Evolutionary conservation across 163 green algal species (phyloP), one percentile per base, ranked within the genome.

Genomic region (Chlamydomonas reinhardtii): DNA sequence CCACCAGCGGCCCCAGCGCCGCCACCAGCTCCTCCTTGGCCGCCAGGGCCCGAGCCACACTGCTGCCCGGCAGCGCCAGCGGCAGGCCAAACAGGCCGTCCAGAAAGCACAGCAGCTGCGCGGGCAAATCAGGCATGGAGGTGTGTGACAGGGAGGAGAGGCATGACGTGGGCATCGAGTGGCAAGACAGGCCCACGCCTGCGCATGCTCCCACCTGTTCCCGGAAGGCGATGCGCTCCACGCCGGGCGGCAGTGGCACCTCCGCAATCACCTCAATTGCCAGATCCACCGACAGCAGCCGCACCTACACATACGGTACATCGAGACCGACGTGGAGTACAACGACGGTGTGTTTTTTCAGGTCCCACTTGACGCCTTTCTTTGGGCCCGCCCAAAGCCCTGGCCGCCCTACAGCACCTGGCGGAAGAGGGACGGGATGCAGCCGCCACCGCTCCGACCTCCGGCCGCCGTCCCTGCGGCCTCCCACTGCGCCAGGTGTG

Each of bases 271-370:
- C 78, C 24, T 76, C 37, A 12, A 76, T 32, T 11, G 48, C 65
- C 43, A 85, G 52, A 19, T 85, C 78, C 48, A 85, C 9, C 19
- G 66, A 43, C 65, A 85, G 32, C 29, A 37, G 31, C 12, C 78
- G 78, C 0, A 52, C 66, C 78, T 85, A 48, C 31, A 24, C 43
- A 11, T 11, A 11, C 43, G 43, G 43, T 54, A 54, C 43, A 54
- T 54, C 43, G 43, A 54, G 43, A 54, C 43, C 43, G 8, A 54
- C n/a, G n/a, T n/a, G n/a, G n/a, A n/a, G n/a, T n/a, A n/a, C n/a
- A n/a, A n/a, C n/a, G n/a, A n/a, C n/a, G n/a, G n/a, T n/a, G n/a
- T n/a, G n/a, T n/a, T n/a, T n/a, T n/a, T n/a, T n/a, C n/a, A n/a
- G n/a, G n/a, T n/a, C n/a, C n/a, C n/a, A n/a, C n/a, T n/a, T n/a